Conservation (phyloP, 2,329 filamentous ascomycete genomes). For the Aspergillus clavatus region DNA sequence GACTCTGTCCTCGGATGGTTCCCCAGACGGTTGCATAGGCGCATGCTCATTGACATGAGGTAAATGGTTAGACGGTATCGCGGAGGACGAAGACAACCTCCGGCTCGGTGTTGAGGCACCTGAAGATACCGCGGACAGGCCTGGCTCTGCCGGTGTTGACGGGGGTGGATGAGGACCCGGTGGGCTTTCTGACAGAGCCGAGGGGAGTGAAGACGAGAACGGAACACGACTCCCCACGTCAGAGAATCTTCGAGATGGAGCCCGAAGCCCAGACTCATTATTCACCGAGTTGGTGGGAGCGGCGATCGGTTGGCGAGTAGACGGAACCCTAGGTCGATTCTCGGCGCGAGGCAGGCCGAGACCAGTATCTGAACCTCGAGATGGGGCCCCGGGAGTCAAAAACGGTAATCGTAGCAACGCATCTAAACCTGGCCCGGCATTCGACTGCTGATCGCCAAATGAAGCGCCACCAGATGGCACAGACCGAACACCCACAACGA, state of each 20-base stretch:
- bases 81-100: constrained; percentile 46
- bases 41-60: constrained; percentile 39
- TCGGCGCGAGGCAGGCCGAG: constrained; percentile 51
- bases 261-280: constrained; percentile 46
- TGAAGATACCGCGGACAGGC: constrained; percentile 52
- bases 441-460: constrained; percentile 42
- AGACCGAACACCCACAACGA: constrained; percentile 65
- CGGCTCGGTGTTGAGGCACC: constrained; percentile 48
- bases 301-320: constrained; percentile 52
- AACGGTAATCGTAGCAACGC: constrained; percentile 44
- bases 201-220: constrained; percentile 37
- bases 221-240: constrained; percentile 27
- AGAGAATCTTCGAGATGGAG: constrained; percentile 28
- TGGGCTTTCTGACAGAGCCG: constrained; percentile 51
- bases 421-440: constrained; percentile 39
- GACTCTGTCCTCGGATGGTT: constrained; percentile 41
- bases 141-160: constrained; percentile 58
- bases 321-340: constrained; percentile 51
- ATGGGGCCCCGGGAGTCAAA: constrained; percentile 40
- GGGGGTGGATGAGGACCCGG: constrained; percentile 58
- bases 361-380: constrained; percentile 40
- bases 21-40: constrained; percentile 31
- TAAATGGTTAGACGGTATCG: constrained; percentile 33
- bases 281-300: constrained; percentile 46
- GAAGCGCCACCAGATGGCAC: constrained; percentile 52